Percentiles rank a stretch among this genome's conserved stretches.
Conservation (phyloP, 306 rosid genomes). For the Gillenia trifoliata region DNA sequence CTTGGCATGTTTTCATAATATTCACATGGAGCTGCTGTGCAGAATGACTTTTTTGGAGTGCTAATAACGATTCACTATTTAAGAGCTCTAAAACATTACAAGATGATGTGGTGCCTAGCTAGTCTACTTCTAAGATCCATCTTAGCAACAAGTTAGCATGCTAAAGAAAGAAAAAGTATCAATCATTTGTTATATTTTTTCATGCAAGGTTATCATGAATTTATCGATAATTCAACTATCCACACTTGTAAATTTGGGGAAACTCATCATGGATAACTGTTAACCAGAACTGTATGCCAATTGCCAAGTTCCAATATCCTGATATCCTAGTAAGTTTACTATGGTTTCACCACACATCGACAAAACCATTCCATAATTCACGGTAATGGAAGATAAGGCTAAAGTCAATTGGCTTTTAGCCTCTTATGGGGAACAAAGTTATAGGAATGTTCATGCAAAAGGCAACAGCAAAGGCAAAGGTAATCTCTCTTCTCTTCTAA, state of each 20-base stretch:
- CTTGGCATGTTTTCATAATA: neutral
- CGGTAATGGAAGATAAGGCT: neutral
- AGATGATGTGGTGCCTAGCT: neutral
- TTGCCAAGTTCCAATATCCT: neutral
- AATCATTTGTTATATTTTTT: neutral
- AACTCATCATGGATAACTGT: neutral
- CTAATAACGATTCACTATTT: no score
- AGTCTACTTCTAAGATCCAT: neutral
- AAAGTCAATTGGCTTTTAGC: neutral
- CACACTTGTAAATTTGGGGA: neutral
- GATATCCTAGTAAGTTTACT: neutral
- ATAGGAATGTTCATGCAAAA: neutral
- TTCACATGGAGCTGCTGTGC: neutral
- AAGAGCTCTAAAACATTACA: neutral
- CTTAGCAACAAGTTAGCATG: neutral
- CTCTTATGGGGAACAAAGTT: neutral
- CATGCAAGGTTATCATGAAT: neutral
- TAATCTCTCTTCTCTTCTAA: neutral
- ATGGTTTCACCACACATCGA: neutral
- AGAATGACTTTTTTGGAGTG: no score
- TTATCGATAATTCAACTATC: neutral
- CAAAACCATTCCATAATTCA: neutral
- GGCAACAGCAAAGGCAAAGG: no score
- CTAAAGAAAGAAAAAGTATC: no score
- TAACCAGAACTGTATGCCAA: neutral